These are phyloP conservation scores for Colletotrichum sp. DNA, from an alignment of 2,329 filamentous ascomycete genomes.

Conservation along the genomic window DNA sequence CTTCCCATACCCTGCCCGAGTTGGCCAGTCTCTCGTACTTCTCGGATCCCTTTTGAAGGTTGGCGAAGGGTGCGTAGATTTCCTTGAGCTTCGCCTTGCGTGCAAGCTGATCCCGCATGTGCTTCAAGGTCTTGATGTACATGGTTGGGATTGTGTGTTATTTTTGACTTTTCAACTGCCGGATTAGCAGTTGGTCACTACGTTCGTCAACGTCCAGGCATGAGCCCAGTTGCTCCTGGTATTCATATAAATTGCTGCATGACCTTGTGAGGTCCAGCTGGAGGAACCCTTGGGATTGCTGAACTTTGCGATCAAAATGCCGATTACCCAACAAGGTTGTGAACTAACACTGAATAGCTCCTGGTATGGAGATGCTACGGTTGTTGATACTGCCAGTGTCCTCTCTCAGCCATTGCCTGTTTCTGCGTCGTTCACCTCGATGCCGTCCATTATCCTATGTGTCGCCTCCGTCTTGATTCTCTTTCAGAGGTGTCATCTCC, in stretches of 20 bases:
- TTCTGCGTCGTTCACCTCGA: neutral
- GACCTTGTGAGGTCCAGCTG: neutral
- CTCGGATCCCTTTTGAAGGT: conserved; percentile 1
- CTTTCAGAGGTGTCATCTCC: neutral
- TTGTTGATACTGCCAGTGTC: neutral
- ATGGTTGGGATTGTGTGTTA: neutral
- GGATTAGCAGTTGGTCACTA: neutral
- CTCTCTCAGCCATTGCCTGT: neutral
- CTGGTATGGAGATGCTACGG: neutral
- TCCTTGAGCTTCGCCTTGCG: neutral
- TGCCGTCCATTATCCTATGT: neutral
- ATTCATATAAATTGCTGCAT: neutral
- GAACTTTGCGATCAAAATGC: neutral
- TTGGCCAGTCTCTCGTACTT: conserved; percentile 21
- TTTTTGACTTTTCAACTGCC: neutral
- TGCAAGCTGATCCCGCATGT: neutral
- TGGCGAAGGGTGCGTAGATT: conserved; percentile 9
- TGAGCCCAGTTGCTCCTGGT: neutral
- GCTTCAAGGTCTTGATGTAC: neutral
- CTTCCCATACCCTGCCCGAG: conserved; percentile 27
- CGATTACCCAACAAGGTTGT: neutral
- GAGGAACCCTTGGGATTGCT: fast-evolving
- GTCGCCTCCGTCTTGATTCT: neutral
- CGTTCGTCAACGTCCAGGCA: neutral
- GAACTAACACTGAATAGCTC: neutral